These are phyloP conservation scores for Colletotrichum sp. DNA, from an alignment of 2,329 filamentous ascomycete genomes.

Conservation along the genomic window DNA sequence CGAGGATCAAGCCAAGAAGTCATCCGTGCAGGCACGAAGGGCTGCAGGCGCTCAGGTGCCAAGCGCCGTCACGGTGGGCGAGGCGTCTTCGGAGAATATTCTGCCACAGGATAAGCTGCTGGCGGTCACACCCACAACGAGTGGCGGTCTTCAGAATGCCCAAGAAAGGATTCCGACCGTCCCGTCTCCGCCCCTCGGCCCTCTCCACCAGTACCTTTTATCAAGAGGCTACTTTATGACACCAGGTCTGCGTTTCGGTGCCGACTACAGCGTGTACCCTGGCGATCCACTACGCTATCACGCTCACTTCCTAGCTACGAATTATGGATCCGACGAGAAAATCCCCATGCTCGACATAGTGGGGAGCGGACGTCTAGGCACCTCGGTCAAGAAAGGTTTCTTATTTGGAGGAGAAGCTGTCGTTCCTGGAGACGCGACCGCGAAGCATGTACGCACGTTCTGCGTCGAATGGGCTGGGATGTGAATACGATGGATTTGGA, in stretches of 20 bases:
- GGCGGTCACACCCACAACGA: constrained; percentile 41
- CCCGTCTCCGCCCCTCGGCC: constrained; percentile 34
- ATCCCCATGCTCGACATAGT: constrained; percentile 86
- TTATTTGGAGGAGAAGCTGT: constrained; percentile 75
- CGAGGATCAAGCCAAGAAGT: constrained; percentile 42
- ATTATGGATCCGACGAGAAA: constrained; percentile 85
- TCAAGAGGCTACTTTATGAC: constrained; percentile 83
- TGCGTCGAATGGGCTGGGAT: constrained; percentile 95
- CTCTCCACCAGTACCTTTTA: constrained; percentile 83
- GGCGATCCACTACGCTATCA: constrained; percentile 95
- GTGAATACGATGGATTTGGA: constrained; percentile 46
- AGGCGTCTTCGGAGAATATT: background rate
- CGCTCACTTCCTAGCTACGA: constrained; percentile 89
- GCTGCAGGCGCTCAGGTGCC: constrained; percentile 19
- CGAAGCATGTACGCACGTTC: constrained; percentile 69
- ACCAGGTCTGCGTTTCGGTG: constrained; percentile 92
- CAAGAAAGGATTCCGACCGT: constrained; percentile 15
- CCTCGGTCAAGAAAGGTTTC: constrained; percentile 95
- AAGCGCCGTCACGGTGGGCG: background rate
- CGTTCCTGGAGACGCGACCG: constrained; percentile 30
- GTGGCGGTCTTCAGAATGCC: constrained; percentile 31
- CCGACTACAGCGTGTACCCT: constrained; percentile 92
- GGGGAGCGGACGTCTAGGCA: constrained; percentile 85
- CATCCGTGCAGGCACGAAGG: constrained; percentile 30
- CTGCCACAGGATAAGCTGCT: constrained; percentile 22